A percentile compares a stretch with the other conserved stretches of the same genome.
Evolutionary conservation across 305 asterid species (phyloP).

Genomic region (Plantago coronopus): DNA sequence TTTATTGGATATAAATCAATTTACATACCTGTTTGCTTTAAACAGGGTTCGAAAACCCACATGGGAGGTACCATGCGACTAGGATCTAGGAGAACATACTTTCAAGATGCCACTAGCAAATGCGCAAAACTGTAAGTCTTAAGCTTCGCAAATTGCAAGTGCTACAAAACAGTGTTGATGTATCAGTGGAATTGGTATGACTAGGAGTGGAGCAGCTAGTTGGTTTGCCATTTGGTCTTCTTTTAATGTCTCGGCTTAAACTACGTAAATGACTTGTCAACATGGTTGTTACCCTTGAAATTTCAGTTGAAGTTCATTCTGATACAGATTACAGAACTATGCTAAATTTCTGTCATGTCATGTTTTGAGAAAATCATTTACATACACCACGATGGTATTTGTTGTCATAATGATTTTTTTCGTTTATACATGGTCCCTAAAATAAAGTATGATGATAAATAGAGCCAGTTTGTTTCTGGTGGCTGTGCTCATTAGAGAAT

Average conservation of each 20-base stretch:
- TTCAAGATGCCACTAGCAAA: constrained; percentile 58
- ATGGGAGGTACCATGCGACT: constrained; percentile 99
- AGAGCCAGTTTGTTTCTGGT: not conserved
- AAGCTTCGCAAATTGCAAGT: constrained; percentile 12
- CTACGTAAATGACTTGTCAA: no score
- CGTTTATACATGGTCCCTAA: not conserved
- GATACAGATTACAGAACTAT: no score
- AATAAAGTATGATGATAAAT: not conserved
- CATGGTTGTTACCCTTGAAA: no score
- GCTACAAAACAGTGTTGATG: no score
- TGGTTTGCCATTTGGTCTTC: no score
- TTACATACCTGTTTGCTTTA: constrained; percentile 16
- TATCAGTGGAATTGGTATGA: no score
- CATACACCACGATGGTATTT: no score
- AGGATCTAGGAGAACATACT: constrained; percentile 90
- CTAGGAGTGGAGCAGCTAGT: no score
- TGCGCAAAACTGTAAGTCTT: constrained; percentile 66
- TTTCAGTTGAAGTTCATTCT: no score
- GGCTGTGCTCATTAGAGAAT: not conserved
- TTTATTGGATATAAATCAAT: constrained; percentile 7
- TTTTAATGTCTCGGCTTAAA: no score
- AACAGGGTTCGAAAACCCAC: constrained; percentile 90
- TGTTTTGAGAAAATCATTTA: no score
- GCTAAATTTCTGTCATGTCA: no score
- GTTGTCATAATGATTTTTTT: not conserved